Evolutionary conservation across 805 yeast species (phyloP).

Genomic region (Candida ipomoeae): DNA sequence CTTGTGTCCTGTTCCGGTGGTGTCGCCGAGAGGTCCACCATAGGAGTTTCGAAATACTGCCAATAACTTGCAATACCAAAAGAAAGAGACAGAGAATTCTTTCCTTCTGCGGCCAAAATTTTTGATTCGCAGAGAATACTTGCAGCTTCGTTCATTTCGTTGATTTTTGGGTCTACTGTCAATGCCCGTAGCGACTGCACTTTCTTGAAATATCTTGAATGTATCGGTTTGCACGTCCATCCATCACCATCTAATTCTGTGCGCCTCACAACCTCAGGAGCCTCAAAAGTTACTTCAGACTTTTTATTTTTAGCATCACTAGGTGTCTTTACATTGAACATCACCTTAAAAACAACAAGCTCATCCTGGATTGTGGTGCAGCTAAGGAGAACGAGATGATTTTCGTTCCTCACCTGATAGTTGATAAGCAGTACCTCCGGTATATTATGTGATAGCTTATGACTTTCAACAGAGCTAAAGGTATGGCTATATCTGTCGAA

Average conservation of each 20-base stretch:
- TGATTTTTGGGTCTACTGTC: slow-evolving; percentile 41
- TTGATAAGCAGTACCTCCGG: slow-evolving; percentile 45
- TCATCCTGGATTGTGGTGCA: slow-evolving; percentile 49
- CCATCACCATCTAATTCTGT: slow-evolving; percentile 31
- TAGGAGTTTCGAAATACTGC: slow-evolving; percentile 33
- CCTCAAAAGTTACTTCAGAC: slow-evolving; percentile 21
- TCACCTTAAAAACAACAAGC: slow-evolving; percentile 35
- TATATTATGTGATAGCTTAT: slow-evolving; percentile 49
- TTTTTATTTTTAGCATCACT: background rate
- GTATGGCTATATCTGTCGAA: slow-evolving; percentile 22
- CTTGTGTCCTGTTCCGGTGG: background rate
- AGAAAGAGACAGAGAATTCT: slow-evolving; percentile 17
- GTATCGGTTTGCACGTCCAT: slow-evolving; percentile 50
- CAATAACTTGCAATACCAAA: slow-evolving; percentile 30
- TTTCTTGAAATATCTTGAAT: slow-evolving; percentile 39
- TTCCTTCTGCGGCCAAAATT: slow-evolving; percentile 20
- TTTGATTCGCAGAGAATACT: slow-evolving; percentile 40
- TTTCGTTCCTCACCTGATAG: slow-evolving; percentile 15
- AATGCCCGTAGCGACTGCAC: slow-evolving; percentile 47
- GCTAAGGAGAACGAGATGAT: slow-evolving; percentile 26
- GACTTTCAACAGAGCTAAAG: slow-evolving; percentile 34
- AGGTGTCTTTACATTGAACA: slow-evolving; percentile 15
- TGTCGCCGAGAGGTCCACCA: slow-evolving; percentile 6
- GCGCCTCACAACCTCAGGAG: slow-evolving; percentile 23
- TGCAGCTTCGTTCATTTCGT: slow-evolving; percentile 25